Conservation (phyloP, 768 basidiomycete species). For the Trametes maxima region DNA sequence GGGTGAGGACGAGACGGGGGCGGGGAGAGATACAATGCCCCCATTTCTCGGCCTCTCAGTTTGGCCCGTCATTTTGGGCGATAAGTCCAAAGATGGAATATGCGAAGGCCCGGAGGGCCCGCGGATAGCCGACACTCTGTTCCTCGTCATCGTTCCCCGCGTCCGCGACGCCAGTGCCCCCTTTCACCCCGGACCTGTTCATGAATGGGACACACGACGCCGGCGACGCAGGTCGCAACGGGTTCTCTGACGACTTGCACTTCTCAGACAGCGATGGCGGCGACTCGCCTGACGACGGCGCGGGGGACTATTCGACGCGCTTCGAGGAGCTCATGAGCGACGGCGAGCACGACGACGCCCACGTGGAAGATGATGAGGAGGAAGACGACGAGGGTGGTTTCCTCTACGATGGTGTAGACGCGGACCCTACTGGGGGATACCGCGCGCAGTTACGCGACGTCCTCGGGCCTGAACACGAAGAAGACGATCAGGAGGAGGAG, state of each 20-base stretch:
- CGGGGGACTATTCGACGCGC: conserved; percentile 64
- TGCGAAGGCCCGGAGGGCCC: neutral
- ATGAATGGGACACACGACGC: conserved; percentile 33
- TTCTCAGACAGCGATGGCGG: conserved; percentile 48
- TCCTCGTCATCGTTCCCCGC: conserved; percentile 15
- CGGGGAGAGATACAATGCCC: conserved; percentile 26
- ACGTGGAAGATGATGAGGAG: conserved; percentile 39
- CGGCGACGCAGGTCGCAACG: conserved; percentile 3
- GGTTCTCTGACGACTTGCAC: conserved; percentile 19
- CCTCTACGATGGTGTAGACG: conserved; percentile 73
- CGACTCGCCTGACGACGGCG: conserved; percentile 42
- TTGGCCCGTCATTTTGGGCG: conserved; percentile 10
- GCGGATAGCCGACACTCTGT: neutral
- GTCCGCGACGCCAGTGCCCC: neutral
- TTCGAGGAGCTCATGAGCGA: conserved; percentile 68
- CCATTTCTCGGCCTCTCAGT: conserved; percentile 19
- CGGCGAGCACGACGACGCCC: conserved; percentile 31
- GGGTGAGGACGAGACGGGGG: conserved; percentile 20
- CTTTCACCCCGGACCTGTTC: conserved; percentile 15
- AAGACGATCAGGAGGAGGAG: conserved; percentile 46
- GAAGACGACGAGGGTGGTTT: conserved; percentile 66
- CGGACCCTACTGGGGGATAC: conserved; percentile 54
- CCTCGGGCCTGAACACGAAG: conserved; percentile 63
- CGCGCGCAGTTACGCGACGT: conserved; percentile 70
- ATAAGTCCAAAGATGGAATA: conserved; percentile 15